phyloP scores from a whole-genome alignment of 2,329 filamentous ascomycete species.

The Neonectria coccinea region DNA sequence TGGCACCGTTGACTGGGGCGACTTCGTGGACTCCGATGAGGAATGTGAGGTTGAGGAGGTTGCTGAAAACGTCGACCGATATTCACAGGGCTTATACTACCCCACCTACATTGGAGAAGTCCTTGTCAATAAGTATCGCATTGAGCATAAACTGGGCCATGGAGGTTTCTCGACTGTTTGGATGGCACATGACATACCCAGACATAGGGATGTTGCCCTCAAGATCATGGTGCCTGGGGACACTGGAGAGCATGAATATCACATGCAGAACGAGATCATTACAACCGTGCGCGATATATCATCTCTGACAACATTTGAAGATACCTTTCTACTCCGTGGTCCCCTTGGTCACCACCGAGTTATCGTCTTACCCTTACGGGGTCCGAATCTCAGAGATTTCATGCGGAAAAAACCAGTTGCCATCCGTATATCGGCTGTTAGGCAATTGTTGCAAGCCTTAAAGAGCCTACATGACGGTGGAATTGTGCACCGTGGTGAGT shows the following conservation, averaged over 20 bases:
- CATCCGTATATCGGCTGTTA: too few species aligned
- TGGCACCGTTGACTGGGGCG: neutral
- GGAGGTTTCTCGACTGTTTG: slow-evolving; percentile 50
- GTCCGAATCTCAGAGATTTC: too few species aligned
- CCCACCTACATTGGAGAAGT: slow-evolving; percentile 55
- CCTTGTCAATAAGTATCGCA: slow-evolving; percentile 53
- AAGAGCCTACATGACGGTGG: too few species aligned
- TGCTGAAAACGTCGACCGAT: neutral
- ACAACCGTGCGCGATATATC: slow-evolving; percentile 6
- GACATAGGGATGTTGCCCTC: slow-evolving; percentile 24
- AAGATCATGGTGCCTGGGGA: slow-evolving; percentile 25
- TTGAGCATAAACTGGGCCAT: slow-evolving; percentile 57
- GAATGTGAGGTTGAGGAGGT: neutral
- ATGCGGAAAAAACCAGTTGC: too few species aligned
- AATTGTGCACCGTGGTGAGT: too few species aligned
- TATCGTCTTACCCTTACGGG: slow-evolving; percentile 10
- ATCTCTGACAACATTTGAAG: slow-evolving; percentile 8
- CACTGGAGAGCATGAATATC: slow-evolving; percentile 17
- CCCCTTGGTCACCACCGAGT: neutral
- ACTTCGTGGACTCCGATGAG: neutral
- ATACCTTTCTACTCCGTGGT: slow-evolving; percentile 11
- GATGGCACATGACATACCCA: slow-evolving; percentile 10
- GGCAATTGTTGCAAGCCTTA: too few species aligned
- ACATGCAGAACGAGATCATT: slow-evolving; percentile 10
- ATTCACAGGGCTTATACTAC: slow-evolving; percentile 38